Percentiles rank a stretch among this genome's conserved stretches.
These are phyloP conservation scores for Claviceps sp. DNA, from an alignment of 2,329 filamentous ascomycete genomes.

Conservation along the genomic window DNA sequence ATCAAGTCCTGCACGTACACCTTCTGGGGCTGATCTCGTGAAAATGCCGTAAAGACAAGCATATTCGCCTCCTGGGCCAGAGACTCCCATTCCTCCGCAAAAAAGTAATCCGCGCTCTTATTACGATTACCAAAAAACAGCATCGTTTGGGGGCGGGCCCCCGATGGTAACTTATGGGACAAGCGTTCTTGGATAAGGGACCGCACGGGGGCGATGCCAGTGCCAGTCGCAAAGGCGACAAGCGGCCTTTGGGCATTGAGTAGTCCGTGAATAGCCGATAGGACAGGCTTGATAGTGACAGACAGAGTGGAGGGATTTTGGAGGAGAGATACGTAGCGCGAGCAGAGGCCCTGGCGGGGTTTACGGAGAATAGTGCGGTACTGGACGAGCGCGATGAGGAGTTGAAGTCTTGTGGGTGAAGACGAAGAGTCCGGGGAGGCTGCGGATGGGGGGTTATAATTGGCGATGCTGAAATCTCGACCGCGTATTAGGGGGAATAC, in stretches of 20 bases:
- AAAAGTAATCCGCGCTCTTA: conserved; percentile 64
- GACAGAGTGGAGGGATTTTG: conserved; percentile 41
- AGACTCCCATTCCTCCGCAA: conserved; percentile 56
- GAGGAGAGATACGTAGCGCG: conserved; percentile 65
- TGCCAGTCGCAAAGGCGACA: conserved; percentile 72
- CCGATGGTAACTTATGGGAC: conserved; percentile 8
- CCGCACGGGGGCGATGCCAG: conserved; percentile 74
- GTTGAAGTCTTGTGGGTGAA: conserved; percentile 36
- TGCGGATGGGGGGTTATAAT: conserved; percentile 35
- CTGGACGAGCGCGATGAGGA: conserved; percentile 78
- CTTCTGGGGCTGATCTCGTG: conserved; percentile 33
- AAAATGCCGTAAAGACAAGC: conserved; percentile 31
- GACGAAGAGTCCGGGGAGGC: conserved; percentile 11
- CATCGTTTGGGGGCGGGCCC: conserved; percentile 27
- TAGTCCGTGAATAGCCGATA: conserved; percentile 26
- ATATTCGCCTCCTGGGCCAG: conserved; percentile 11
- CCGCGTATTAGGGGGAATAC: conserved; percentile 73
- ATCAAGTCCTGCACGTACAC: conserved; percentile 44
- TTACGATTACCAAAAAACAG: conserved; percentile 84
- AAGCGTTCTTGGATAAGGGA: conserved; percentile 66
- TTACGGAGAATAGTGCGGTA: conserved; percentile 80
- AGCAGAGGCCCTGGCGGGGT: conserved; percentile 77
- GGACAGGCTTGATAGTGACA: conserved; percentile 42
- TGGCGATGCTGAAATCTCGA: conserved; percentile 89
- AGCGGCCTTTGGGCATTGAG: conserved; percentile 38